phyloP scores from a whole-genome alignment of 805 yeast genomes.

The Wickerhamiella alocasiicola region DNA sequence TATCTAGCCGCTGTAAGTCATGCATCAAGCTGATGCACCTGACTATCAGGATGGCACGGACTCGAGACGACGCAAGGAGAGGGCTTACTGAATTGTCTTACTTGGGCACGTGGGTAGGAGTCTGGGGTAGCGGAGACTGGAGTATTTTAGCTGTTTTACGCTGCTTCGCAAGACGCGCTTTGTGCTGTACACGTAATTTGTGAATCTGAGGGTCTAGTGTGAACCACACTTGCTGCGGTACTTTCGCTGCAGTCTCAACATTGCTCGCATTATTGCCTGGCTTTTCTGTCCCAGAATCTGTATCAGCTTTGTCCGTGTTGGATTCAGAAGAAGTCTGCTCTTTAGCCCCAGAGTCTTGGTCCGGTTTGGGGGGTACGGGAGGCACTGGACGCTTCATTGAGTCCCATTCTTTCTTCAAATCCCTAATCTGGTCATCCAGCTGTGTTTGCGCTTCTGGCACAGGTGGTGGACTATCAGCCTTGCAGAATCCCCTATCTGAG shows the following conservation, averaged over 20 bases:
- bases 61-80: too few relatives aligned
- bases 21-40: too few relatives aligned
- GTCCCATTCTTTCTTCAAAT: constrained; percentile 26
- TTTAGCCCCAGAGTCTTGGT: not conserved
- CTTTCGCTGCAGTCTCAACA: too few relatives aligned
- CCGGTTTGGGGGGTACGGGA: constrained; percentile 18
- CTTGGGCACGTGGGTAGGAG: constrained; percentile 2
- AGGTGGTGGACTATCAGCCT: constrained; percentile 22
- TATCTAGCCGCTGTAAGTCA: too few relatives aligned
- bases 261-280: too few relatives aligned
- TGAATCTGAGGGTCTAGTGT: constrained; percentile 2
- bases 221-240: too few relatives aligned
- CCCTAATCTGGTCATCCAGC: constrained; percentile 25
- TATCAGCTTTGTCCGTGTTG: not conserved
- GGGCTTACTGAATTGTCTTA: too few relatives aligned
- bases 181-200: constrained; percentile 7
- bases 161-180: not conserved
- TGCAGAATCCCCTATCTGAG: constrained; percentile 37
- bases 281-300: not conserved
- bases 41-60: too few relatives aligned
- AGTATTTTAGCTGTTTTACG: constrained; percentile 1
- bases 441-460: constrained; percentile 9
- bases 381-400: constrained; percentile 1
- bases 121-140: constrained; percentile 1
- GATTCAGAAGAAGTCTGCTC: not conserved